Evolutionary conservation across 768 basidiomycete species (phyloP).

Genomic region (Amanita polypyramis): DNA sequence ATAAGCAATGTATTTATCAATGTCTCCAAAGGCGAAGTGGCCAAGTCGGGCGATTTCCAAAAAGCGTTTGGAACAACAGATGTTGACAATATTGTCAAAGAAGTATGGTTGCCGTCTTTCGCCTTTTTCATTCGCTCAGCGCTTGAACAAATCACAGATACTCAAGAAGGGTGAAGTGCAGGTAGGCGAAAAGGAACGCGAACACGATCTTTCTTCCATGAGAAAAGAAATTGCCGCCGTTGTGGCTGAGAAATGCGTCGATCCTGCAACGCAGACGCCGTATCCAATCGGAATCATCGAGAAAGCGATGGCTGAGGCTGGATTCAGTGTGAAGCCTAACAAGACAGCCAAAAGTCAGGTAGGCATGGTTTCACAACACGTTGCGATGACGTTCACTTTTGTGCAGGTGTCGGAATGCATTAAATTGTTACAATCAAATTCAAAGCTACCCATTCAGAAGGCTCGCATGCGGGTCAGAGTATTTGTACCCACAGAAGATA

Average conservation of each 20-base stretch:
- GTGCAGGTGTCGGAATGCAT: conserved; percentile 83
- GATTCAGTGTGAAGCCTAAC: conserved; percentile 79
- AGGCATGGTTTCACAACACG: conserved; percentile 8
- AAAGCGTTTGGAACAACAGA: conserved; percentile 84
- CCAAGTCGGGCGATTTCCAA: conserved; percentile 80
- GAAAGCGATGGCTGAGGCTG: conserved; percentile 93
- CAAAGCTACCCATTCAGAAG: conserved; percentile 85
- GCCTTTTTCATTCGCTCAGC: neutral
- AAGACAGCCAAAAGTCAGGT: conserved; percentile 96
- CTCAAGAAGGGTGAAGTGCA: conserved; percentile 94
- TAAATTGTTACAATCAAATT: conserved; percentile 68
- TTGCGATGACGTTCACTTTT: neutral
- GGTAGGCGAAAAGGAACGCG: conserved; percentile 93
- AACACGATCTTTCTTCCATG: conserved; percentile 76
- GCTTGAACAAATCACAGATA: conserved; percentile 41
- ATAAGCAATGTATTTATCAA: conserved; percentile 94
- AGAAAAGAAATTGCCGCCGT: conserved; percentile 87
- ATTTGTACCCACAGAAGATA: conserved; percentile 57
- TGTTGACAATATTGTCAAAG: conserved; percentile 62
- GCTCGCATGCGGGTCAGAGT: conserved; percentile 90
- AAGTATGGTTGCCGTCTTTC: conserved; percentile 35
- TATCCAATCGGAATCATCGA: conserved; percentile 96
- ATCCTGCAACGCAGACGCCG: conserved; percentile 80
- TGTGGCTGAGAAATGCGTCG: conserved; percentile 93
- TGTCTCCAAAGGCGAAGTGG: conserved; percentile 92